Conservation (phyloP, 495 filamentous ascomycete genomes). For the Diplogelasinospora grovesii region DNA sequence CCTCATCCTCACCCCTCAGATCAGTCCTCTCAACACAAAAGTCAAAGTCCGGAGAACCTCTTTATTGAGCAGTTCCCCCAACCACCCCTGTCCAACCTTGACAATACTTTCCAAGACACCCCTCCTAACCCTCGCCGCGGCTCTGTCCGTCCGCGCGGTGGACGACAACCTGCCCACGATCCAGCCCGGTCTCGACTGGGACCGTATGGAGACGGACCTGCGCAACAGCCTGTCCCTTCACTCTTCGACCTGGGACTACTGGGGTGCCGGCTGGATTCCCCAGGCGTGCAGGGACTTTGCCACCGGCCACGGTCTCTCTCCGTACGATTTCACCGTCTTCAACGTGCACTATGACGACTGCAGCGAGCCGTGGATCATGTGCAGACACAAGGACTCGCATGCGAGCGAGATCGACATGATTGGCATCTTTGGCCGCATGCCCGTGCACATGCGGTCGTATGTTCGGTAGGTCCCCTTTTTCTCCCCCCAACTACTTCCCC, state of each 20-base stretch:
- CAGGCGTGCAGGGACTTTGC: constrained; percentile 17
- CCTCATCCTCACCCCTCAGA: no score
- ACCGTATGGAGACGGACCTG: constrained; percentile 1
- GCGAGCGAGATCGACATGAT: constrained; percentile 10
- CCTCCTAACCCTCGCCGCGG: constrained; percentile 1
- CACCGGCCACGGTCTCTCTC: constrained; percentile 6
- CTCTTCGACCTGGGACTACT: constrained; percentile 8
- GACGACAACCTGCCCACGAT: background rate
- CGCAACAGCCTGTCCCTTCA: background rate
- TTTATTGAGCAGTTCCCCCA: no score
- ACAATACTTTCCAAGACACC: no score
- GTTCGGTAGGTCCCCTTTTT: constrained; percentile 11
- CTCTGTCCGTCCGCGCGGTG: background rate
- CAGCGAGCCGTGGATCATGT: constrained; percentile 25
- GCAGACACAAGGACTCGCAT: constrained; percentile 19
- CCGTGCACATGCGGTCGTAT: constrained; percentile 25
- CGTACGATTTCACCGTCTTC: constrained; percentile 23
- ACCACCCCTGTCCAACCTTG: no score
- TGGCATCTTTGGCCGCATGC: constrained; percentile 26
- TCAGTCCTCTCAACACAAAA: no score
- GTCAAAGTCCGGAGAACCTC: no score
- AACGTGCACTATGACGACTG: constrained; percentile 28
- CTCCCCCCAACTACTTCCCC: constrained; percentile 9
- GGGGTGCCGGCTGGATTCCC: constrained; percentile 20
- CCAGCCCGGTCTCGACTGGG: background rate